A percentile compares a stretch with the other conserved stretches of the same genome.
phyloP scores from a whole-genome alignment of 805 yeast species.

The Wickerhamiella sergipiensis region DNA sequence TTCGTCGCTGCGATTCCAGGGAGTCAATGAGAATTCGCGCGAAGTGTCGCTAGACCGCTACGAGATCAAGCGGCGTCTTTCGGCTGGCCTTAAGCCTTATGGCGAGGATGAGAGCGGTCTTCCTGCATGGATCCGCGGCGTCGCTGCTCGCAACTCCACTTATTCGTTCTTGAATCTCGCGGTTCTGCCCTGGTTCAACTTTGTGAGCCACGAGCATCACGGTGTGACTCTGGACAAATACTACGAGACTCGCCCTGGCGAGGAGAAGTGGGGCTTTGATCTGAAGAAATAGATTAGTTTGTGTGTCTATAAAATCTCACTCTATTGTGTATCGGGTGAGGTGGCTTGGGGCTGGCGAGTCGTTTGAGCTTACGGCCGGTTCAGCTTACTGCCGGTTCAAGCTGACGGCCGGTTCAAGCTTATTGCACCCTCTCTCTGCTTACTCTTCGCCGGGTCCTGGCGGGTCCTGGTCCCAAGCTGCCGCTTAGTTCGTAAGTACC shows the following conservation, averaged over 20 bases:
- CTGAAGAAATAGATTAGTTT: conserved; percentile 8
- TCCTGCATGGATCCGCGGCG: conserved; percentile 55
- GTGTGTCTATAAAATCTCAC: too few species aligned
- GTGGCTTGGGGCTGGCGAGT: too few species aligned
- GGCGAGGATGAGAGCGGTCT: conserved; percentile 42
- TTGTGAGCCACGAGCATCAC: conserved; percentile 69
- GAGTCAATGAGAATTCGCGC: conserved; percentile 54
- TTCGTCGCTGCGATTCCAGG: conserved; percentile 63
- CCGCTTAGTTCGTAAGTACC: too few species aligned
- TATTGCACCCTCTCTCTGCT: too few species aligned
- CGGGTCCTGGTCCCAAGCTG: too few species aligned
- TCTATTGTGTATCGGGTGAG: too few species aligned
- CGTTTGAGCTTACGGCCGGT: too few species aligned
- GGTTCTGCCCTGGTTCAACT: conserved; percentile 70
- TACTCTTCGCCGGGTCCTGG: too few species aligned
- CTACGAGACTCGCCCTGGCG: conserved; percentile 35
- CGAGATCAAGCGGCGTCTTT: conserved; percentile 53
- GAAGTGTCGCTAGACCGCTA: conserved; percentile 64
- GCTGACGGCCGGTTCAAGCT: too few species aligned
- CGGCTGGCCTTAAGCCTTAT: conserved; percentile 53
- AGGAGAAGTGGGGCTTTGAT: conserved; percentile 42
- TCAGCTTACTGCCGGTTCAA: too few species aligned
- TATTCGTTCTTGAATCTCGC: conserved; percentile 48
- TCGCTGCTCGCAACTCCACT: conserved; percentile 66
- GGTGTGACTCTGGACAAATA: conserved; percentile 58